phyloP scores from a whole-genome alignment of 2,329 filamentous ascomycete genomes.

The Ophiostoma sp. region DNA sequence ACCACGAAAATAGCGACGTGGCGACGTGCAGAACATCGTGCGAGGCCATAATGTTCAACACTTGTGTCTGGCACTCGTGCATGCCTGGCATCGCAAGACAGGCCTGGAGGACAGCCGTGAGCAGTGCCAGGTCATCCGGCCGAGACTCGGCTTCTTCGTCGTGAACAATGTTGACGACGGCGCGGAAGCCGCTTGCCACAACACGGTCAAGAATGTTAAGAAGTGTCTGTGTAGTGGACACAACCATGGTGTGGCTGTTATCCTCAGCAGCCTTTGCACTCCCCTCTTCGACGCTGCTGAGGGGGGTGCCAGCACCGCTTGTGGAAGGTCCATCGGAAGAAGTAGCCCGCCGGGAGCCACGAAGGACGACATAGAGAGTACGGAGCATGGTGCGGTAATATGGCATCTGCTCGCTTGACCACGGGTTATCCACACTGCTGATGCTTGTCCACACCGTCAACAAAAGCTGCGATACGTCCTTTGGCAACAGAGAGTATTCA shows the following conservation, averaged over 20 bases:
- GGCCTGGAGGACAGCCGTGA: conserved; percentile 83
- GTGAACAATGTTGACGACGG: conserved; percentile 75
- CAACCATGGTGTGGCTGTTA: conserved; percentile 33
- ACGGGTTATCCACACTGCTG: conserved; percentile 50
- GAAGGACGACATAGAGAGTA: conserved; percentile 75
- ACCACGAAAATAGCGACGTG: conserved; percentile 86
- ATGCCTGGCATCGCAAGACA: conserved; percentile 73
- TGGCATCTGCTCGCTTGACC: conserved; percentile 47
- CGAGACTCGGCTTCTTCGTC: conserved; percentile 59
- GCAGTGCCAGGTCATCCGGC: conserved; percentile 76
- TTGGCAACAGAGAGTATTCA: conserved; percentile 46
- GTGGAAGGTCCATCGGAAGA: not conserved
- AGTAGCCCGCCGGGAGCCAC: conserved; percentile 49
- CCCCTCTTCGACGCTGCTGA: conserved; percentile 14
- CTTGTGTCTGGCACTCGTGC: conserved; percentile 63
- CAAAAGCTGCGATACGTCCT: conserved; percentile 49
- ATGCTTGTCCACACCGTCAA: conserved; percentile 48
- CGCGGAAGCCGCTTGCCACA: conserved; percentile 75
- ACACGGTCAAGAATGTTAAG: conserved; percentile 75
- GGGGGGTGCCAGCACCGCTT: conserved; percentile 23
- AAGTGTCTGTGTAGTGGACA: conserved; percentile 54
- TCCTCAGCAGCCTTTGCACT: not conserved
- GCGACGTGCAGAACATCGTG: conserved; percentile 75
- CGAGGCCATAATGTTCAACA: conserved; percentile 63
- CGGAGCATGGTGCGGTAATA: conserved; percentile 83